Percentiles rank a stretch among this genome's conserved stretches.
Evolutionary conservation across 331 rosid genomes (phyloP).

Genomic region (Dryas integrifolia): DNA sequence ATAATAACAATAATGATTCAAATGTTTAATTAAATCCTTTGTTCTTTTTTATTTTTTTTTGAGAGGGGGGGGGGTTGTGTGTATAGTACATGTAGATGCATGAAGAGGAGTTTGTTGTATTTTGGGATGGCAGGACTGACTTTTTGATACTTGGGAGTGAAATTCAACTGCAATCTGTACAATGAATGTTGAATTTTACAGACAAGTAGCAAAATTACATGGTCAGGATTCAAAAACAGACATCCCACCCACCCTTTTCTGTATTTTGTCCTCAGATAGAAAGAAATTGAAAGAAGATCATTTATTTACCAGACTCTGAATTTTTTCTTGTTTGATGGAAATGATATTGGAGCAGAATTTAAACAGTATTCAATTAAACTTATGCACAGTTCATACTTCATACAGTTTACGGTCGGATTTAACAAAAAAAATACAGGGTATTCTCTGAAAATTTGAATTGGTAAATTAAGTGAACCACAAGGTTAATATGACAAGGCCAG

Average conservation of each 20-base stretch:
- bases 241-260: constrained; percentile 3
- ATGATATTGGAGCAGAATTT: no score
- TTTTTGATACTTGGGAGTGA: background rate
- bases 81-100: constrained; percentile 26
- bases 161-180: constrained; percentile 11
- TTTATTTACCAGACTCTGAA: background rate
- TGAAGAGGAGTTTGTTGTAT: background rate
- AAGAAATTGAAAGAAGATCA: constrained; percentile 4
- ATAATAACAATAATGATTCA: constrained; percentile 29
- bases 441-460: no score
- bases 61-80: background rate
- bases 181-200: constrained; percentile 9
- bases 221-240: background rate
- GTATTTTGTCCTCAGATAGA: constrained; percentile 11
- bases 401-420: no score
- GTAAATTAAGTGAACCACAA: no score
- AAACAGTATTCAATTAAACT: no score
- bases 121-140: background rate
- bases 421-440: no score
- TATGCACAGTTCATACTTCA: no score
- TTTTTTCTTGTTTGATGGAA: no score
- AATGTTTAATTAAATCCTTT: constrained; percentile 28
- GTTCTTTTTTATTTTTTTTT: background rate
- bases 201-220: constrained; percentile 11
- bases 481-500: no score